phyloP scores from a whole-genome alignment of 2,329 filamentous ascomycete genomes.

The Alternaria panax region DNA sequence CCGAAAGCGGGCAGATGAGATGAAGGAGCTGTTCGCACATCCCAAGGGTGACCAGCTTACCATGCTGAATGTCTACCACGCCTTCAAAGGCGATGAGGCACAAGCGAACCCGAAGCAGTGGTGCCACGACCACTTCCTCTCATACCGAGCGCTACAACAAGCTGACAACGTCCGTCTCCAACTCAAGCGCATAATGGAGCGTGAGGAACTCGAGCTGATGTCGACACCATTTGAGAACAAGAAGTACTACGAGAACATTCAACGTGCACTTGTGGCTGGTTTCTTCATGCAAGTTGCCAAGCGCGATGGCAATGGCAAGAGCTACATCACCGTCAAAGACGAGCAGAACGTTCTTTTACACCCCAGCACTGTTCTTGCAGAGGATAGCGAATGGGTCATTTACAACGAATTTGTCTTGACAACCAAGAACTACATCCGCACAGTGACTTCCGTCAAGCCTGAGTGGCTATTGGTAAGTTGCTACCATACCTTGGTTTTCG shows the following conservation, averaged over 20 bases:
- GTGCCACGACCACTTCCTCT: constrained; percentile 97
- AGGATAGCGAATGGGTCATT: constrained; percentile 94
- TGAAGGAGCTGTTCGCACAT: constrained; percentile 94
- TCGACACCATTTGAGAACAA: constrained; percentile 93
- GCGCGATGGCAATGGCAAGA: constrained; percentile 85
- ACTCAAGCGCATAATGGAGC: constrained; percentile 96
- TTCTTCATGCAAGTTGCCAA: constrained; percentile 99
- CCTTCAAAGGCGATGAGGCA: constrained; percentile 80
- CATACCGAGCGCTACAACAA: constrained; percentile 83
- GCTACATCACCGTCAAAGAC: constrained; percentile 95
- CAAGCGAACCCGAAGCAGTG: constrained; percentile 82
- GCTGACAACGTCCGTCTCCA: constrained; percentile 94
- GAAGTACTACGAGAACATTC: constrained; percentile 98
- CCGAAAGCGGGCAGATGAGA: constrained; percentile 92
- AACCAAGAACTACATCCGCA: constrained; percentile 97
- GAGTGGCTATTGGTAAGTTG: constrained; percentile 87
- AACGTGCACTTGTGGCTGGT: constrained; percentile 86
- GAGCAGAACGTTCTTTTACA: constrained; percentile 93
- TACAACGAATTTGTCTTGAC: constrained; percentile 99
- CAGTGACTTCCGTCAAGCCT: constrained; percentile 86
- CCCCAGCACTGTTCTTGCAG: constrained; percentile 86
- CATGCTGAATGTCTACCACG: constrained; percentile 96
- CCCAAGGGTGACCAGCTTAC: constrained; percentile 94
- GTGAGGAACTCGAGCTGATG: constrained; percentile 81
- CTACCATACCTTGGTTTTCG: not conserved